Evolutionary conservation across 306 rosid genomes (phyloP).

Genomic region (Datisca glomerata): DNA sequence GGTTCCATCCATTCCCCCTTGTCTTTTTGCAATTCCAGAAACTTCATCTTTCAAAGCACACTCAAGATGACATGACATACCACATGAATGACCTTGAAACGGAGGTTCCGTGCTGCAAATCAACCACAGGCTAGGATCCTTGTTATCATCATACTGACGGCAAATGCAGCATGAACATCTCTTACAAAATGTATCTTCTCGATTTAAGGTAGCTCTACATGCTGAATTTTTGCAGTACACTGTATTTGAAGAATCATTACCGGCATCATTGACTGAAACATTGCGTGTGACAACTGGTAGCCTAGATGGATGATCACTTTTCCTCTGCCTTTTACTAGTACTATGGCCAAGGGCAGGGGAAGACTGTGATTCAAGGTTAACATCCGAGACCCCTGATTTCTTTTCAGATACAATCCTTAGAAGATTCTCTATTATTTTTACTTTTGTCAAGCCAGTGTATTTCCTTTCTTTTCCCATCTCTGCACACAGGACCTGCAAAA

Average conservation of each 20-base stretch:
- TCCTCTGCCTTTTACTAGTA: conserved; percentile 76
- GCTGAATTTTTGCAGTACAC: conserved; percentile 81
- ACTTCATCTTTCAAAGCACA: conserved; percentile 68
- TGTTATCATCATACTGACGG: conserved; percentile 79
- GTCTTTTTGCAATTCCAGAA: conserved; percentile 55
- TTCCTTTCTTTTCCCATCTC: conserved; percentile 99
- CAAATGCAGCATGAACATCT: conserved; percentile 95
- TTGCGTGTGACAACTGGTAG: conserved; percentile 34
- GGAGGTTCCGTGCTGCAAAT: conserved; percentile 85
- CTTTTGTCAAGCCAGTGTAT: conserved; percentile 89
- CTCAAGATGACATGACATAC: conserved; percentile 96
- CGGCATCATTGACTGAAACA: conserved; percentile 27
- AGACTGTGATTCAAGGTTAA: conserved; percentile 41
- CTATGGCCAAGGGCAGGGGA: conserved; percentile 51
- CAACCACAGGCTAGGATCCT: conserved; percentile 96
- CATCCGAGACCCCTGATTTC: conserved; percentile 42
- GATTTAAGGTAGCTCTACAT: conserved; percentile 67
- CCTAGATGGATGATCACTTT: conserved; percentile 68
- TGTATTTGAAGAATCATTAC: conserved; percentile 18
- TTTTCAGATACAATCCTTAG: conserved; percentile 81
- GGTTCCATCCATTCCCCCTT: conserved; percentile 54
- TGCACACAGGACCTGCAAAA: conserved; percentile 80
- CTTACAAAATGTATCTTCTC: conserved; percentile 60
- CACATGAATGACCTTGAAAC: conserved; percentile 70
- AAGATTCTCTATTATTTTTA: conserved; percentile 89